Evolutionary conservation across 768 basidiomycete genomes (phyloP), one percentile per base, ranked within the genome.

Genomic region (Amanita exitialis): DNA sequence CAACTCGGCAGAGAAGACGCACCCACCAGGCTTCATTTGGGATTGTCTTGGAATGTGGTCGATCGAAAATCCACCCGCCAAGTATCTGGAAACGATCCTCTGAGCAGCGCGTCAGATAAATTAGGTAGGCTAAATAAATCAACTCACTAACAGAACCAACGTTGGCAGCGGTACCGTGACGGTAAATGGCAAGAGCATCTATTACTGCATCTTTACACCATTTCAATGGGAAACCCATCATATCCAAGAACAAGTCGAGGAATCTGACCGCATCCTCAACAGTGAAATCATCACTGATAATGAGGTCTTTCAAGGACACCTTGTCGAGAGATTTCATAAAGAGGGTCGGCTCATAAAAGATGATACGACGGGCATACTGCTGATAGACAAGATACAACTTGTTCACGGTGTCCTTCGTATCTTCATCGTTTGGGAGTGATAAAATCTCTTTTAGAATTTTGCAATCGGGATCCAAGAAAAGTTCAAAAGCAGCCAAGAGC

Each of bases 1-100:
- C 35, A 45, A 58, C n/a, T 6, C n/a, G 56, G 13, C 10, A 51
- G 18, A 52, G 57, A 6, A 18, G 34, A 59, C 66, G 37, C 41
- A 68, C 66, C 54, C 55, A 61, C 66, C 66, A 68, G 15, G 57
- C 62, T 49, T 66, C 60, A 10, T 68, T 61, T 6, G 65, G 20
- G 15, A 64, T 59, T 4, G 50, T 53, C 6, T 34, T 23, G 7
- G 32, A 45, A 21, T 65, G 64, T 0, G 55, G 43, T 9, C 48
- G 50, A 44, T 61, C 64, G n/a, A 57, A 66, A 10, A 67, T 54
- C 64, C 64, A 67, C 6, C 66, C 66, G 21, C 61, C 62, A 4
- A 67, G 53, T 3, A 67, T 47, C 25, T 57, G 54, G 27, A 63
- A 38, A 12, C 62, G 57, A 42, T 47, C 55, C 18, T 54, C 58